Conservation (phyloP, 495 filamentous ascomycete genomes). For the Penicillium maclennaniae region DNA sequence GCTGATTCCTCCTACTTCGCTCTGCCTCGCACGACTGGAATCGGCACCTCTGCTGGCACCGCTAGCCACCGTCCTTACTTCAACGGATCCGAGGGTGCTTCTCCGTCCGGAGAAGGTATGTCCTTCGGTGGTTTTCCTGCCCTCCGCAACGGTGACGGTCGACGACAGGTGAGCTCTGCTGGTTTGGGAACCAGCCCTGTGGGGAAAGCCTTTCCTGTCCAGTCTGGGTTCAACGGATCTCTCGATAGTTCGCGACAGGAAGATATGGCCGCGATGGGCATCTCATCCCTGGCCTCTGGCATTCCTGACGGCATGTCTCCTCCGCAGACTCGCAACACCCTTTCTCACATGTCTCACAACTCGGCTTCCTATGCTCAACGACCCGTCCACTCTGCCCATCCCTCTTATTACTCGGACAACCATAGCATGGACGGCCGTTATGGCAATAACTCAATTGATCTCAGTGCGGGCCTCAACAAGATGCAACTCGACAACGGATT, state of each 20-base stretch:
- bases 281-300: conserved; percentile 27
- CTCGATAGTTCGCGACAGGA: conserved; percentile 32
- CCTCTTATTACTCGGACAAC: conserved; percentile 41
- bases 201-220: conserved; percentile 26
- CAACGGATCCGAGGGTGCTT: conserved; percentile 31
- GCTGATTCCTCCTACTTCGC: conserved; percentile 43
- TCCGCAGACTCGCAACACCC: conserved; percentile 23
- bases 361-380: conserved; percentile 37
- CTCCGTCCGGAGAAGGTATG: conserved; percentile 34
- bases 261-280: conserved; percentile 26
- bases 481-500: conserved; percentile 34
- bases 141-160: conserved; percentile 29
- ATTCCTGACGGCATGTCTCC: conserved; percentile 31
- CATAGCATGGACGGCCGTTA: conserved; percentile 34
- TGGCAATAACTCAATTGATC: conserved; percentile 28
- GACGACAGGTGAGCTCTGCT: conserved; percentile 31
- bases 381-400: conserved; percentile 32
- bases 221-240: conserved; percentile 27
- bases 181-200: conserved; percentile 32
- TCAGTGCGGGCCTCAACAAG: conserved; percentile 30
- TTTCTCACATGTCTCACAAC: conserved; percentile 39
- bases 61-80: conserved; percentile 34
- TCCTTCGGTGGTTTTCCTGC: conserved; percentile 28
- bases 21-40: conserved; percentile 29
- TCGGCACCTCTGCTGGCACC: conserved; percentile 19